Base-by-base conservation (phyloP, 352 stramenopile species). In the Globisporangium polare region DNA sequence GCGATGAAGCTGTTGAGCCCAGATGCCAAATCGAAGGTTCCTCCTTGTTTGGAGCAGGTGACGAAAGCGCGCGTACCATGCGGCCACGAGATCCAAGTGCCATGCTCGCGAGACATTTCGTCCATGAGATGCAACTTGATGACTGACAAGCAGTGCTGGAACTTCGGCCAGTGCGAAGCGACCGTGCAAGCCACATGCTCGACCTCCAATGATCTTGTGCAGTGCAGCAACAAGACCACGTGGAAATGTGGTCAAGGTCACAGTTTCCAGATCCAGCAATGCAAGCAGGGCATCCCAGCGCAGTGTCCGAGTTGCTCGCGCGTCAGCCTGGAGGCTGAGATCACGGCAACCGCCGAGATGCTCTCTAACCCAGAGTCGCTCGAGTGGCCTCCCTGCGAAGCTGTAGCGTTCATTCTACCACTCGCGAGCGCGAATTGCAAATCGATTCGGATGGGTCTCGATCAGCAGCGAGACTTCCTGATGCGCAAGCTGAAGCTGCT, bases 71-170 rank as follows among this genome's bases (percentile, higher is more conserved):
- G 83, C 1, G 49, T 58, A 20, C 27, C 49, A 4, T 92, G 83
- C 39, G 67, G 75, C 1, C 77, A 89, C 31, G 69, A 80, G 2
- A 47, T 74, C 10, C 57, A 60, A 9, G 71, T 76, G 37, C 56
- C 72, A 15, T 92, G 83, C 45, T 74, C 58, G 4, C 67, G 71
- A 39, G 64, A 83, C 1, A 53, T 77, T 20, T 27, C 63, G 3
- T 72, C 27, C 12, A 62, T 73, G 6, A 53, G 42, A 2, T 90
- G 77, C 54, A 69, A 72, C 17, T 52, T 76, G 26, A 63, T 53
- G 12, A 70, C 84, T 3, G 68, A 72, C 8, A 81, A 73, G 26
- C 62, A 59, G n/a, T 92, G 83, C 57, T 90, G 80, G 80, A 92
- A 92, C 62, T 68, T 73, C 33, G 35, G 17, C 0, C 33, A 50